Conservation (phyloP, 116 monocot species). For the Cymodocea nodosa region DNA sequence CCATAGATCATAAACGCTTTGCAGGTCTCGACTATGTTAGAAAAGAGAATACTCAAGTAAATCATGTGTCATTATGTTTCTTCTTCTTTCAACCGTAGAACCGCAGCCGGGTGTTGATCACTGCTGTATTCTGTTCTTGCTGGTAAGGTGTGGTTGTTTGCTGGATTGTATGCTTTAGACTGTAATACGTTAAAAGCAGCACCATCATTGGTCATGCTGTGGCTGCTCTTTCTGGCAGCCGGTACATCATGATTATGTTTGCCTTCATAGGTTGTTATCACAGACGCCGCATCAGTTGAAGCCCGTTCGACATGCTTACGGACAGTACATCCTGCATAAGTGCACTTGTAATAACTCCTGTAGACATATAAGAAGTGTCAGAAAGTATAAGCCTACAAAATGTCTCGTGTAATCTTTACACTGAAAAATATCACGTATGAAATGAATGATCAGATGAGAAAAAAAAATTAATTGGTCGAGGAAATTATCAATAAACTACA, state of each 20-base stretch:
- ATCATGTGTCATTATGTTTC: conserved; percentile 12
- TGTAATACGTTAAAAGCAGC: conserved; percentile 12
- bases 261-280: conserved; percentile 81
- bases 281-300: conserved; percentile 48
- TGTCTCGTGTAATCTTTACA: too few species aligned
- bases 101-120: conserved; percentile 14
- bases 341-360: conserved; percentile 98
- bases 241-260: conserved; percentile 79
- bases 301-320: conserved; percentile 83
- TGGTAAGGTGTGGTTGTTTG: conserved; percentile 3
- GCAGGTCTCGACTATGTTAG: background rate
- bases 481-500: too few species aligned
- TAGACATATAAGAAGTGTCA: background rate
- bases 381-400: too few species aligned
- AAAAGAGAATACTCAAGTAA: background rate
- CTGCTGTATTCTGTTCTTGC: conserved; percentile 12
- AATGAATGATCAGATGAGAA: too few species aligned
- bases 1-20: background rate
- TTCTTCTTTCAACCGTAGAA: conserved; percentile 35
- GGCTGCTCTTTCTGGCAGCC: conserved; percentile 41
- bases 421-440: too few species aligned
- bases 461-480: too few species aligned
- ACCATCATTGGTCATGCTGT: conserved; percentile 15
- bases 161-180: conserved; percentile 9
- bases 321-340: conserved; percentile 50